Conservation (phyloP, 805 yeast species). For the Hemisphaericaspora nanyangensis region DNA sequence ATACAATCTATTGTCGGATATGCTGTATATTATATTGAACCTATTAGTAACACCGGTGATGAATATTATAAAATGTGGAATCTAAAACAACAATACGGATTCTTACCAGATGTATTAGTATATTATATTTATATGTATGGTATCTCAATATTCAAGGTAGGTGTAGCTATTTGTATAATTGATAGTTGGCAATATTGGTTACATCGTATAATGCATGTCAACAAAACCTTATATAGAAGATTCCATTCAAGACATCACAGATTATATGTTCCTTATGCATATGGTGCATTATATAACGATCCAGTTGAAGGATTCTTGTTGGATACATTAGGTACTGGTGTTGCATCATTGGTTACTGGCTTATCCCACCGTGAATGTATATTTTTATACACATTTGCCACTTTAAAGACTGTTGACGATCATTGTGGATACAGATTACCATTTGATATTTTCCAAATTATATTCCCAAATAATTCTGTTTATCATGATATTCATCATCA, state of each 20-base stretch:
- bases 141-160: conserved; percentile 53
- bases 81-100: conserved; percentile 33
- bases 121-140: conserved; percentile 60
- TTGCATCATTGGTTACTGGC: conserved; percentile 61
- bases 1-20: conserved; percentile 75
- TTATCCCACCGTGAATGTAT: conserved; percentile 76
- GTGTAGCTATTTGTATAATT: conserved; percentile 65
- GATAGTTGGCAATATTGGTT: conserved; percentile 96
- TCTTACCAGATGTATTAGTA: conserved; percentile 46
- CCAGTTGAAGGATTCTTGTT: conserved; percentile 90
- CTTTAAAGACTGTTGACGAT: conserved; percentile 95
- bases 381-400: conserved; percentile 76
- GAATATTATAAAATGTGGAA: conserved; percentile 48
- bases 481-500: conserved; percentile 98
- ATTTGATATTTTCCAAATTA: conserved; percentile 79
- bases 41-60: conserved; percentile 47
- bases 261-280: conserved; percentile 93
- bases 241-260: conserved; percentile 95
- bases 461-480: conserved; percentile 93
- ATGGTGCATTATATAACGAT: conserved; percentile 92
- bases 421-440: conserved; percentile 98
- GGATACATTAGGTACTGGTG: conserved; percentile 90
- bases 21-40: conserved; percentile 53
- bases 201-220: conserved; percentile 85
- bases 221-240: conserved; percentile 67